Conservation (phyloP, 2,329 filamentous ascomycete species). For the Neocucurbitaria cava region DNA sequence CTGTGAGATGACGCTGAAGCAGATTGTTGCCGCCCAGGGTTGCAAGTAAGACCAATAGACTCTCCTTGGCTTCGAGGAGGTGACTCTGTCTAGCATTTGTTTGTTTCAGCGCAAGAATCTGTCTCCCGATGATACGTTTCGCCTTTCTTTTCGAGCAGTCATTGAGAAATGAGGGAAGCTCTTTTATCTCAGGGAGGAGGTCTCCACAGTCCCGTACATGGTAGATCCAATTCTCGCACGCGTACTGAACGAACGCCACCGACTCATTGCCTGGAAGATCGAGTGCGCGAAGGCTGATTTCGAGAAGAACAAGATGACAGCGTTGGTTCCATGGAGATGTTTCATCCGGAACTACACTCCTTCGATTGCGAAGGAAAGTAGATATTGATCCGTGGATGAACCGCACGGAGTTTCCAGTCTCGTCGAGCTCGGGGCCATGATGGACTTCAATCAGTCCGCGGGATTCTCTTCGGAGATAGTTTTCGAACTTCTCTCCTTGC, state of each 20-base stretch:
- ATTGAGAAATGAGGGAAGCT: neutral
- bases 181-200: neutral
- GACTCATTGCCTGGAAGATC: neutral
- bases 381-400: neutral
- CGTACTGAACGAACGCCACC: neutral
- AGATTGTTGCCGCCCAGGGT: neutral
- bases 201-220: neutral
- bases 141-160: neutral
- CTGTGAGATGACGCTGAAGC: neutral
- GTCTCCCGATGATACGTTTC: neutral
- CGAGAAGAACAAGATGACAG: neutral
- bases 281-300: neutral
- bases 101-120: neutral
- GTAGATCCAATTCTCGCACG: neutral
- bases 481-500: neutral
- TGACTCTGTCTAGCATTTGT: neutral
- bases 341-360: neutral
- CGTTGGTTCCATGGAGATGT: neutral
- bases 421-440: neutral
- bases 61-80: neutral
- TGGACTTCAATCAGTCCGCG: neutral
- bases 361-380: neutral
- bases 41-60: neutral
- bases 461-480: neutral
- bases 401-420: neutral